Base-by-base conservation (phyloP, 1,284 basidiomycete species). In the Ustilago trichophora region DNA sequence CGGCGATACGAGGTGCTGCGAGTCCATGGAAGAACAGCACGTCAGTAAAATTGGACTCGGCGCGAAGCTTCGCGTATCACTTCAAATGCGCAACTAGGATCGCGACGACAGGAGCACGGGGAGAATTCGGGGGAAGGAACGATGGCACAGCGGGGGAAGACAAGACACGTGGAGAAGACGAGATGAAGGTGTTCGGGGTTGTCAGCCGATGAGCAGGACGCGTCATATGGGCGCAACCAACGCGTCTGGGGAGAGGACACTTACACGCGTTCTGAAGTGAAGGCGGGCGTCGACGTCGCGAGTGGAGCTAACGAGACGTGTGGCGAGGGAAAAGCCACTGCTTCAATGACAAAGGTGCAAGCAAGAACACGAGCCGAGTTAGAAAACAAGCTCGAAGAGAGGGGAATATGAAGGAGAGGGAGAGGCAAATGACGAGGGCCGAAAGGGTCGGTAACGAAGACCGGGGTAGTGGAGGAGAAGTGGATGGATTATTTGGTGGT, bases 1-100 rank as follows among this genome's bases (percentile, higher is more conserved):
- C 48, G 67, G 67, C 53, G 67, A 71, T 31, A 71, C 67, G 50
- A 71, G 67, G 26, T 71, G 62, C 50, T 71, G 67, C 49, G 67
- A 71, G 56, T 62, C 54, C 67, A 71, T 71, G 53, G 54, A 54
- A 58, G 44, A 24, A 27, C 55, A 54, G 62, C 62, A 49, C 49
- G 54, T 64, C 60, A 53, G 45, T 44, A 51, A 45, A 25, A 18
- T 31, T 34, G 37, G 13, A 31, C 60, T 64, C 60, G 36, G 41
- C 60, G 54, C 60, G 44, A 29, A 33, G 46, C 54, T 49, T 57
- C 60, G 60, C 52, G 46, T 32, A 42, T 54, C 62, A 65, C 55
- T 65, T 46, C 55, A 47, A n/a, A 65, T 37, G 16, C 62, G 51
- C 54, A 38, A 47, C 62, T 65, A 32, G 12, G 46, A 49, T 53